These are phyloP conservation scores for Phaeotremella skinneri DNA, from an alignment of 768 basidiomycete genomes.

Conservation along the genomic window DNA sequence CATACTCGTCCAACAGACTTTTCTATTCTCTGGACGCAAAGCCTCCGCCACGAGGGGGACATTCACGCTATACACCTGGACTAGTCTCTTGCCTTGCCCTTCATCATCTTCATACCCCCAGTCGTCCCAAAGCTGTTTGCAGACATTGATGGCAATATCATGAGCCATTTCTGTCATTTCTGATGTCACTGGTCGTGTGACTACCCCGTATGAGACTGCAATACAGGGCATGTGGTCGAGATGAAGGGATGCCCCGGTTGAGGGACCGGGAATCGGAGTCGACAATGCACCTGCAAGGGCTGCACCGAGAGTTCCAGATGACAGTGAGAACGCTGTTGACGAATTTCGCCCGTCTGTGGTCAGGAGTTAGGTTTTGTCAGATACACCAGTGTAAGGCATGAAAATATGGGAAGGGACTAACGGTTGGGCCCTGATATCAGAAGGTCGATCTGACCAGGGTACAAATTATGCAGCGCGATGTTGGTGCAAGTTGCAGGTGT, in stretches of 20 bases:
- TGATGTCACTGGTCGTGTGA: conserved; percentile 66
- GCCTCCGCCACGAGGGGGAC: conserved; percentile 74
- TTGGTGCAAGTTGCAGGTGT: conserved; percentile 82
- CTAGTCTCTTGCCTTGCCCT: conserved; percentile 56
- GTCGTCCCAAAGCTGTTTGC: conserved; percentile 72
- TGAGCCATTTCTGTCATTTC: conserved; percentile 70
- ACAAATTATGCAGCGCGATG: conserved; percentile 84
- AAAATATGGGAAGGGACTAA: conserved; percentile 15
- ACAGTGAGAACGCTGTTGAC: conserved; percentile 78
- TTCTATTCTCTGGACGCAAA: conserved; percentile 61
- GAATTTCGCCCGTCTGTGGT: conserved; percentile 52
- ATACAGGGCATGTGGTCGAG: conserved; percentile 61
- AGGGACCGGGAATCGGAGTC: conserved; percentile 51
- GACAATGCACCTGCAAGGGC: conserved; percentile 66
- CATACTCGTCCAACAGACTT: conserved; percentile 74
- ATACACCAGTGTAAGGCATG: not conserved
- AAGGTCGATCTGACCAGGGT: conserved; percentile 80
- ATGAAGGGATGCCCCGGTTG: conserved; percentile 30
- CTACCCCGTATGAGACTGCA: conserved; percentile 82
- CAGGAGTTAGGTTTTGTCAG: conserved; percentile 7
- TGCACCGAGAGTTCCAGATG: conserved; percentile 89
- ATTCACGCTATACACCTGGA: conserved; percentile 62
- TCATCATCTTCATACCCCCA: conserved; percentile 66
- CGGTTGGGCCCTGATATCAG: conserved; percentile 56
- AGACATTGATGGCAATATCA: conserved; percentile 64